Base-by-base conservation (phyloP, 2,329 filamentous ascomycete species). In the Ophiostoma ips region DNA sequence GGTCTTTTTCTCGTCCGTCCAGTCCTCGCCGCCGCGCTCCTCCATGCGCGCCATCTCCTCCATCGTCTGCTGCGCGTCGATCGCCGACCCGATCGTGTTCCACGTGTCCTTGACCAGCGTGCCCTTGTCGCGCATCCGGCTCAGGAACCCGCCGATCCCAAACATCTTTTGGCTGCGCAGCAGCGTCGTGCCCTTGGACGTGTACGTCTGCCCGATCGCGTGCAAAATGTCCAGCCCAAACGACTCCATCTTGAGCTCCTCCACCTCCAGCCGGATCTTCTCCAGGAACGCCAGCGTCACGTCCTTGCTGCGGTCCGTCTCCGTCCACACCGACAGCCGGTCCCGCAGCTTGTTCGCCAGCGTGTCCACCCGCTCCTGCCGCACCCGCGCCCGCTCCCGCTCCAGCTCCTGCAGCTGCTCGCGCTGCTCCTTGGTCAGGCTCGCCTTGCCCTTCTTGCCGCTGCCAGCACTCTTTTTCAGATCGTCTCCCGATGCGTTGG, bases 171-270 rank as follows among this genome's bases (percentile, higher is more conserved):
- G 92, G 46, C 84, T 90, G 65, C 95, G 94, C 57, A 98, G 75
- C 62, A 95, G 83, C 1, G 82, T 83, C 1, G 84, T 86, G 3
- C 84, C 87, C 68, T 96, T 96, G 64, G 81, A 80, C 28, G 92
- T 68, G 66, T 98, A 98, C 4, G 87, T 94, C 58, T 84, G 76
- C 15, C 92, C 92, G 60, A 98, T 94, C 43, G 92, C 89, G 65
- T 96, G 90, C 46, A 95, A 73, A 58, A 96, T 96, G 56, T 98
- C 92, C 38, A 98, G 75, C 48, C 92, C 92, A 59, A 98, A 98
- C 0, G 86, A 94, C 69, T 98, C 92, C 87, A 98, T 98, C 75
- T 96, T 98, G 59, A 98, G 73, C 63, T 96, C 94, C 71, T 98
- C 92, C 24, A 94, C 87, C 68, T 98, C 92, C 37, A 96, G 79